Evolutionary conservation across 1,139 yeast species (phyloP), one percentile per base, ranked within the genome.

Genomic region (Debaryomycetaceae sp.): DNA sequence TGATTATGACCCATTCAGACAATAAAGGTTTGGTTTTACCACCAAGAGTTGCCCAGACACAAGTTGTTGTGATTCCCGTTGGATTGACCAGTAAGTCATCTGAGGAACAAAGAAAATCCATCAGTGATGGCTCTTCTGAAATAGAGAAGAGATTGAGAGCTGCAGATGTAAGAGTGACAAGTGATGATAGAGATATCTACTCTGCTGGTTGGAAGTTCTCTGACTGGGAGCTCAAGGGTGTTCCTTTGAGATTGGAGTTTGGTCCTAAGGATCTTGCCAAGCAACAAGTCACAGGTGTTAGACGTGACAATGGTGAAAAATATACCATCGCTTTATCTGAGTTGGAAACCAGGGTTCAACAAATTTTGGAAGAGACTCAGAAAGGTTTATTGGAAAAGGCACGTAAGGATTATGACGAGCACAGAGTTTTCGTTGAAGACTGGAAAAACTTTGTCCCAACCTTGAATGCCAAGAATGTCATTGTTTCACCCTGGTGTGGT

Each of bases 201-300:
- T 85, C 97, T 45, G 96, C 99, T 54, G 99, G 99, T 53, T 95
- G 98, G 98, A 95, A 93, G 72, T 95, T 91, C 70, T 87, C 97
- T 48, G 96, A 95, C 65, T 87, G 96, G 80, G 99, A 95, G 74
- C 82, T 95, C 65, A 89, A 87, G 76, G 99, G 99, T 76, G 78
- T 84, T 48, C 98, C 99, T 54, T 72, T 93, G 53, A 87, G 99
- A 69, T 64, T 93, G 42, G 99, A 95, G 73, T 81, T 87, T 61
- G 99, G 99, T 56, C 99, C 99, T 58, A 88, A 87, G 71, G 99
- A 95, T 68, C 73, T 89, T 59, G 85, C 86, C 60, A 80, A 84
- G 65, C 72, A 78, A 50, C 90, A 85, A 60, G 95, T 86, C 44
- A 77, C 88, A 40, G 95, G 90, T 47, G 98, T 90, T 46, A 86